phyloP scores from a whole-genome alignment of 139 green algal species.

The Tetradesmus obliquus region DNA sequence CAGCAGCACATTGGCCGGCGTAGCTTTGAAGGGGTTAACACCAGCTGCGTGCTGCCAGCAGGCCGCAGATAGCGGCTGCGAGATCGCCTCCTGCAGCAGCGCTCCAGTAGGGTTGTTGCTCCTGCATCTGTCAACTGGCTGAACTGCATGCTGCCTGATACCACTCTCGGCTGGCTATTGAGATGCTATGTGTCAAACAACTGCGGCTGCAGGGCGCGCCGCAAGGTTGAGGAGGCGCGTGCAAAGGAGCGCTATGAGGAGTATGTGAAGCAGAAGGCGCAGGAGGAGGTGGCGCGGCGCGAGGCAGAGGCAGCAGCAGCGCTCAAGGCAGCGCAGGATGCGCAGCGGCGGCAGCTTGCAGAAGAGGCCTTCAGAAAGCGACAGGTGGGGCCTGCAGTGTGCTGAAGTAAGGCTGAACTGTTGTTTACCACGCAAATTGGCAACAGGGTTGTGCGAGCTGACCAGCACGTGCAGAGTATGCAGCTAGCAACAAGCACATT shows the following conservation, averaged over 20 bases:
- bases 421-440: not conserved
- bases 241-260: constrained; percentile 31
- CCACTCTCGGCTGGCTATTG: not conserved
- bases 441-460: not conserved
- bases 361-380: not conserved
- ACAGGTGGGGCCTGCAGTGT: not conserved
- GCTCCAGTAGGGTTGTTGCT: too few relatives aligned
- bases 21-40: not conserved
- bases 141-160: not conserved
- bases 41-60: not conserved
- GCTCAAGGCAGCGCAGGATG: not conserved
- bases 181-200: not conserved
- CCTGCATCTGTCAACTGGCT: too few relatives aligned
- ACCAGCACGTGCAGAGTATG: not conserved
- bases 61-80: not conserved
- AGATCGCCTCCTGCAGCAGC: too few relatives aligned
- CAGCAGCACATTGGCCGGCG: not conserved
- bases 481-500: not conserved
- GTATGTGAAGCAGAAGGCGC: constrained; percentile 6
- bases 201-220: constrained; percentile 10
- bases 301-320: not conserved
- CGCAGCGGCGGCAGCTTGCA: not conserved
- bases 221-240: not conserved
- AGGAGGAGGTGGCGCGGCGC: not conserved
- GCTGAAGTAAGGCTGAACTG: not conserved